phyloP scores from a whole-genome alignment of 129 eudicot species.

The Flaveria bidentis region DNA sequence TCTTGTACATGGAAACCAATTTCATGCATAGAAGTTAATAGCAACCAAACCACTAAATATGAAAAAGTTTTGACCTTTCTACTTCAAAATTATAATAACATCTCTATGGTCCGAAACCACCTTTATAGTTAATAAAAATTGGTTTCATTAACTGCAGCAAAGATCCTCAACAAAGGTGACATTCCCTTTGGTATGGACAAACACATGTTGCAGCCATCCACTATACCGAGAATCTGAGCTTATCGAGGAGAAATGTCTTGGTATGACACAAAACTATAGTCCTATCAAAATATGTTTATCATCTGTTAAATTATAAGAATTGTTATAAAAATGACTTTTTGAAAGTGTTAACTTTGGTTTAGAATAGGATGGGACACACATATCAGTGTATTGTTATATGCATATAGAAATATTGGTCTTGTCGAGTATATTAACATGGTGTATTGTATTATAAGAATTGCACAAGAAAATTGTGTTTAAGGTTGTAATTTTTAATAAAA shows the following conservation, averaged over 20 bases:
- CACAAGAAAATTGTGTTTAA: not conserved
- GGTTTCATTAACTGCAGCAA: conserved; percentile 60
- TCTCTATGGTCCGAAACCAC: not conserved
- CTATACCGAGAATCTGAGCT: conserved; percentile 86
- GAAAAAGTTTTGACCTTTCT: not conserved
- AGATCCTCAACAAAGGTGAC: conserved; percentile 91
- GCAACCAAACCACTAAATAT: not conserved
- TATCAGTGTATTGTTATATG: not conserved
- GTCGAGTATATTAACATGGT: not conserved
- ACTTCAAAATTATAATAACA: not conserved
- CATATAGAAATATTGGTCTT: not conserved
- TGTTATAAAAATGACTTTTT: not conserved
- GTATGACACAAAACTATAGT: conserved; percentile 37
- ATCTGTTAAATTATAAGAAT: not conserved
- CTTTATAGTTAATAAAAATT: not conserved
- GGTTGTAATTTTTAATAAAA: not conserved
- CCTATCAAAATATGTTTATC: not conserved
- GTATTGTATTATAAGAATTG: not conserved
- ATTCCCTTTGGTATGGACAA: conserved; percentile 96
- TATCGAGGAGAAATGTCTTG: conserved; percentile 67
- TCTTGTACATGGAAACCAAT: not conserved
- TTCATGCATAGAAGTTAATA: not conserved
- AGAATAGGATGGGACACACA: not conserved
- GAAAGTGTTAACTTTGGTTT: not conserved
- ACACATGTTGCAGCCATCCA: conserved; percentile 99